phyloP scores from a whole-genome alignment of 208 protist genomes.

The Angomonas ambiguus region DNA sequence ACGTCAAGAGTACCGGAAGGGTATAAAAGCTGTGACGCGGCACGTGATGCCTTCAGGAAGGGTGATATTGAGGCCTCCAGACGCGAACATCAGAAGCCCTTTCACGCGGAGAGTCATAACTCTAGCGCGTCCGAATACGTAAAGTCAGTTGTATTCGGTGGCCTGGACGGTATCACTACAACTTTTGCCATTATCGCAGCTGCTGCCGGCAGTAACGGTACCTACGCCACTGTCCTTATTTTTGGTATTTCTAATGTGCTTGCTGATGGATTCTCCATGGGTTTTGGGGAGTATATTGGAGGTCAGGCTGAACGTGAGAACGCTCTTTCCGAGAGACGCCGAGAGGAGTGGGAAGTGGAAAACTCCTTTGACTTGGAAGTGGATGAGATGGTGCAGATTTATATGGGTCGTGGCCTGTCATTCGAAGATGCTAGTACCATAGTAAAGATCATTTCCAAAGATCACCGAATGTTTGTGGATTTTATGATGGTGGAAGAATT shows the following conservation, averaged over 20 bases:
- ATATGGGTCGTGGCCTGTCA: conserved; percentile 88
- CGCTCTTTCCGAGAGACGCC: conserved; percentile 67
- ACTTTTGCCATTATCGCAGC: conserved; percentile 94
- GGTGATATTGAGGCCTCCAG: conserved; percentile 75
- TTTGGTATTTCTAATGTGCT: conserved; percentile 94
- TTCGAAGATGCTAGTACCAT: conserved; percentile 88
- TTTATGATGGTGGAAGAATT: conserved; percentile 95
- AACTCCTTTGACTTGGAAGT: conserved; percentile 92
- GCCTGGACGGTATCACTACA: conserved; percentile 94
- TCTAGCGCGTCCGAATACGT: conserved; percentile 89
- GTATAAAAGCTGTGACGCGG: conserved; percentile 77
- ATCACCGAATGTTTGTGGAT: conserved; percentile 92
- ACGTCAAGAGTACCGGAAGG: conserved; percentile 5
- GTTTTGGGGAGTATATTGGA: conserved; percentile 93
- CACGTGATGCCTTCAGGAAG: conserved; percentile 48
- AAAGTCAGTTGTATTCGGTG: conserved; percentile 93
- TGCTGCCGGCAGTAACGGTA: conserved; percentile 84
- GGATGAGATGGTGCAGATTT: conserved; percentile 94
- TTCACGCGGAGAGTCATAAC: conserved; percentile 76
- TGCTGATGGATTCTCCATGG: conserved; percentile 94
- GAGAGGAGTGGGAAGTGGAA: conserved; percentile 94
- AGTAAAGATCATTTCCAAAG: conserved; percentile 92
- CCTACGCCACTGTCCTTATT: conserved; percentile 78
- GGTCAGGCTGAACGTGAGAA: conserved; percentile 91
- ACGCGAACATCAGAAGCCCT: conserved; percentile 73